Evolutionary conservation across 1,284 basidiomycete species (phyloP), one percentile per base, ranked within the genome.

Genomic region (Ustilago loliicola): DNA sequence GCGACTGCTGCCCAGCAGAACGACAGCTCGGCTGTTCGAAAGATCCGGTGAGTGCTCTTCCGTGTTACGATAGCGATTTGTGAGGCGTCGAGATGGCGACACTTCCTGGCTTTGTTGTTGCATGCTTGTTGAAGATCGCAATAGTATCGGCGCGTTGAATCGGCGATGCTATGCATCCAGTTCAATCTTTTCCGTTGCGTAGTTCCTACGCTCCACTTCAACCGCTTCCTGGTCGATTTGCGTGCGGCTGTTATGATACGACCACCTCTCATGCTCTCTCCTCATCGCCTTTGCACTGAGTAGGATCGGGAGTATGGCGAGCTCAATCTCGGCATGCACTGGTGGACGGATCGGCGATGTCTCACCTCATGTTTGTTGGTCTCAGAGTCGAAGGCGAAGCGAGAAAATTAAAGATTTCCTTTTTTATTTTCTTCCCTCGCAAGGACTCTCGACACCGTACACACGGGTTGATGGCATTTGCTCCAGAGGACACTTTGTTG

Each of bases 31-130:
- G 60, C 70, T 17, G 71, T 73, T 42, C 57, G 71, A 7, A 73
- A 67, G 61, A 54, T 73, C 8, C 71, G 71, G 71, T 73, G 48
- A 73, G 71, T 21, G 25, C 4, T 9, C 34, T 34, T 30, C 10
- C 4, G 27, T 21, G 27, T 38, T 34, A 17, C 17, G 30, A 10
- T 11, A 15, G 25, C 9, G 61, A 17, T 52, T 6, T 27, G 11
- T 27, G 25, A 27, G 30, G 61, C 61, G 61, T 54, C 52, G 42
- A 55, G 53, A 50, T 55, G 53, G 61, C 61, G 42, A 63, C 61
- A 15, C n/a, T n/a, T 5, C 32, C 17, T 17, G 51, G 17, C 17
- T 25, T 21, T 17, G 57, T 45, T 15, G 25, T 50, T 1, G 17
- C 15, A 29, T 30, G 10, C 13, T 30, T 17, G 25, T 32, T n/a